Evolutionary conservation across 257 asterid species (phyloP), one percentile per base, ranked within the genome.

Genomic region (Jacaranda copaia): DNA sequence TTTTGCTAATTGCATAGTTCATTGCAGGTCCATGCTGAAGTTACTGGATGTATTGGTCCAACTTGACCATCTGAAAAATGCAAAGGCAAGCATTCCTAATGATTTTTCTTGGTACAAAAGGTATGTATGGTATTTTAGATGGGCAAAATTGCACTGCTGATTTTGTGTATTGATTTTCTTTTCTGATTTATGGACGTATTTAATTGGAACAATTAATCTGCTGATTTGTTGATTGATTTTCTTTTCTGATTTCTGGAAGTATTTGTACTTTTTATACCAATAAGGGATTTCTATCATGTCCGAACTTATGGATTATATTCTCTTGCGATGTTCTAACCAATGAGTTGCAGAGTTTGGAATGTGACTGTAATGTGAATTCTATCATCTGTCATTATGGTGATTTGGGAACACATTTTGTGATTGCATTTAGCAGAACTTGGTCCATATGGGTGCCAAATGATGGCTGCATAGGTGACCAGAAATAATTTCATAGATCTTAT

Each of bases 91-190:
- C 86, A 96, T 96, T 78, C 98, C 97, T 73, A 96, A 96, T 87
- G 99, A 96, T 83, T 96, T 96, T 68, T 93, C 98, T 84, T 96
- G 99, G 99, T 96, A 96, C 86, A 96, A 96, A 83, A 95, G 99
- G 99, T 92, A 91, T 80, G 82, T 32, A 52, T 62, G 67, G 13
- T 42, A n/a, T 36, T 56, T 40, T 39, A 19, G 19, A 48, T 18
- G 15, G 65, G 14, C 8, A 11, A 53, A 49, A 63, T 68, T 45
- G 61, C 7, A 69, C 51, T 64, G 51, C 40, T 25, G 14, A 42
- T 18, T 25, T 70, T 72, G 62, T 45, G 62, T 71, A 35, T 77
- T 48, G 6, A 15, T 71, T 20, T 63, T 69, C 5, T 48, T 61
- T 59, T 78, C 25, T 63, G 62, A 12, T 72, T 64, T 25, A 25